phyloP scores from a whole-genome alignment of 495 filamentous ascomycete species.

The Xylaria telfairii region DNA sequence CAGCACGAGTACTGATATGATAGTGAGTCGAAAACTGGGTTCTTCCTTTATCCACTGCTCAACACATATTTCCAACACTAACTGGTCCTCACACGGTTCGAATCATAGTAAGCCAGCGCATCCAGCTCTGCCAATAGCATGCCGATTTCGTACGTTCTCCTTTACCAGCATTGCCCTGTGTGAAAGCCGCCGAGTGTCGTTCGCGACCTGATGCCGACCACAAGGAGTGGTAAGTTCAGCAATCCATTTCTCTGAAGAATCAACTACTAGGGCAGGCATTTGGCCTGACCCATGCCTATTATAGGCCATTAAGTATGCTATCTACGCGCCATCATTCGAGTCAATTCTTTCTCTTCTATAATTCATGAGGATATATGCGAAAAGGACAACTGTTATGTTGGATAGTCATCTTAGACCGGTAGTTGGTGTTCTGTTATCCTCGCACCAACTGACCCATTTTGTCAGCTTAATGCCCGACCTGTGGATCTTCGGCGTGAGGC shows the following conservation, averaged over 20 bases:
- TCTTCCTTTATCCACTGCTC: background rate
- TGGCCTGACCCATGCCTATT: background rate
- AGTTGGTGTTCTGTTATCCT: background rate
- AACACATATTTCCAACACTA: background rate
- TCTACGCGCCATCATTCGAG: background rate
- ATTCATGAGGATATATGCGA: background rate
- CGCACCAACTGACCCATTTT: slow-evolving; percentile 6
- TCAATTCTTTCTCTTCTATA: background rate
- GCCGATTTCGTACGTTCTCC: background rate
- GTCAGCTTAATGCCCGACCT: slow-evolving; percentile 1
- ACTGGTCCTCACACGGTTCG: background rate
- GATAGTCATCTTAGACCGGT: background rate
- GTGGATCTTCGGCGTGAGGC: slow-evolving; percentile 2
- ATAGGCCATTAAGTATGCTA: background rate
- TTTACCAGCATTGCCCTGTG: background rate
- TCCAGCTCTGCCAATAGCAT: background rate
- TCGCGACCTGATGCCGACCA: background rate
- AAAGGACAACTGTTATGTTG: background rate
- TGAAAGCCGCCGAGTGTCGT: background rate
- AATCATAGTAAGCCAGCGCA: background rate
- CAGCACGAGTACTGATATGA: background rate
- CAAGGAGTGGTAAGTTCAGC: background rate
- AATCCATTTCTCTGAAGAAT: background rate
- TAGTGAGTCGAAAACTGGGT: background rate
- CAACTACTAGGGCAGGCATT: background rate